Base-by-base conservation (phyloP, 2,329 filamentous ascomycete species). In the Neospermospora avenae region DNA sequence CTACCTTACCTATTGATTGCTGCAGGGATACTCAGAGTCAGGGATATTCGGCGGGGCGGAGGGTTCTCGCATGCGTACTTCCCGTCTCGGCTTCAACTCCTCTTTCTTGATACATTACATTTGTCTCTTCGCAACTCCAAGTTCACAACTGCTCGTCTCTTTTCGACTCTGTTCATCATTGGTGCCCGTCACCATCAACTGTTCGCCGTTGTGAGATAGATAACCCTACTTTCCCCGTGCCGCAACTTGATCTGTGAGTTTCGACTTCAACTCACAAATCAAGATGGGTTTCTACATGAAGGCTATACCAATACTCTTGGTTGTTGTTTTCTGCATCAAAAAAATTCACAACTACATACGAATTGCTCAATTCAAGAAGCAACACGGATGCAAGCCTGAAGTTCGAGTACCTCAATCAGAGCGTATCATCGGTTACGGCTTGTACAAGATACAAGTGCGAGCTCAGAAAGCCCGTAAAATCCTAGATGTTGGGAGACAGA, bases 321-420 rank as follows among this genome's bases (percentile, higher is more conserved):
- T 51, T 1, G 7, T 62, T 4, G n/a, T 58, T 13, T 61, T 66
- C 14, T 14, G 65, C 16, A 48, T 59, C 24, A 52, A 41, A 39
- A 48, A 44, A 20, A 34, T 64, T 3, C 25, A 49, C 13, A 58
- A 49, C 35, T 63, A 61, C n/a, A 62, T 69, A 28, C 55, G 55
- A 10, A 37, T 57, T 11, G 45, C 57, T 3, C 58, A 62, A 16
- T 69, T 71, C 58, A 67, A 67, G 55, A 66, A 58, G 49, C 58
- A 64, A 39, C 63, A 69, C 56, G 68, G 70, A 25, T 73, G 71
- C 60, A 60, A 72, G 57, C 65, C 70, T 16, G 64, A 61, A 14
- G 25, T 18, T 22, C 55, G 25, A 39, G 20, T 71, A 4, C 69
- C 67, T 4, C 72, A 74, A 55, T 49, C 54, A 4, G 71, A 74